Conservation (phyloP, 2,329 filamentous ascomycete species). For the Epichloe elymi region DNA sequence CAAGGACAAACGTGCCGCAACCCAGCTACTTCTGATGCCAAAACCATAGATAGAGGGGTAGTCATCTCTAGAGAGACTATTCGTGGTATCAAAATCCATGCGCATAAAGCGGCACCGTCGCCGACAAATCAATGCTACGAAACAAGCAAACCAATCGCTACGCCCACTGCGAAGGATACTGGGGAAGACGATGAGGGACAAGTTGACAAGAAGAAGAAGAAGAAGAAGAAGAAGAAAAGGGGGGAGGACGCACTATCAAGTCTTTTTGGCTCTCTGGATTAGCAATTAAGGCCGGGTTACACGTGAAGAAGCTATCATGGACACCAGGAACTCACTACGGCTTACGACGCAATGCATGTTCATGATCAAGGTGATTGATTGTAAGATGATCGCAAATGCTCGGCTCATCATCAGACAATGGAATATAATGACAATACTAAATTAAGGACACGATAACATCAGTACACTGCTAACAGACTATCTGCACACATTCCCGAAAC, state of each 20-base stretch:
- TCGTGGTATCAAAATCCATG: not conserved
- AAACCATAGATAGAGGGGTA: conserved; percentile 15
- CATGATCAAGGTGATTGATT: not conserved
- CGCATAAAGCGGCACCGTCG: not conserved
- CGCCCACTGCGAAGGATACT: not conserved
- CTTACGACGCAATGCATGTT: not conserved
- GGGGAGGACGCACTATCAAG: conserved; percentile 59
- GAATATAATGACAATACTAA: not conserved
- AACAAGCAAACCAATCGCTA: not conserved
- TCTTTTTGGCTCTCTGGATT: conserved; percentile 47
- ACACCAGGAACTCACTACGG: not conserved
- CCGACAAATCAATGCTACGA: conserved; percentile 2
- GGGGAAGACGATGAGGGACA: conserved; percentile 11
- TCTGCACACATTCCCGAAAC: conserved; percentile 8
- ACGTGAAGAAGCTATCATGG: too few species aligned
- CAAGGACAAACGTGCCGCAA: not conserved
- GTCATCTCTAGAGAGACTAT: conserved; percentile 16
- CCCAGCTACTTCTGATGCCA: not conserved
- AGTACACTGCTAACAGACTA: not conserved
- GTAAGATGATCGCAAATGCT: not conserved
- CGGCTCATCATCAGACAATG: not conserved
- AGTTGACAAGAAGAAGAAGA: conserved; percentile 30
- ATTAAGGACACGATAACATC: not conserved
- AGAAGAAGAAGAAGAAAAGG: conserved; percentile 31
- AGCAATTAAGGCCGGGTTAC: not conserved